A percentile compares a stretch with the other conserved stretches of the same genome.
Conservation (phyloP, 2,329 filamentous ascomycete genomes). For the Cordyceps cateniannulata region DNA sequence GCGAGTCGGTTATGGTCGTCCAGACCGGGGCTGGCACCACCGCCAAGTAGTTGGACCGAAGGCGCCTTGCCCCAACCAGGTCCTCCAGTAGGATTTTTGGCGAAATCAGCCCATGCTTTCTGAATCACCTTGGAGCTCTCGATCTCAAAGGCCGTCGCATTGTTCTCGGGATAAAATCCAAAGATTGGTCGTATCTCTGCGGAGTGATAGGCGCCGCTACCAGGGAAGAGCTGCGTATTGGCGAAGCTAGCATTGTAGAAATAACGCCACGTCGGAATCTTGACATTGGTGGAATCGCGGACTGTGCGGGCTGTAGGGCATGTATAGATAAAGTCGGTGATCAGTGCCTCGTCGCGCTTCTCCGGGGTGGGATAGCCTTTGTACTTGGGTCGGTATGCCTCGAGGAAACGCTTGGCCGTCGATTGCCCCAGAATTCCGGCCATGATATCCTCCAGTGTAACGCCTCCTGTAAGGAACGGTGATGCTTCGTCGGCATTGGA, state of each 20-base stretch:
- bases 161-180: slow-evolving; percentile 24
- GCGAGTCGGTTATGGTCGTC: not conserved
- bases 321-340: slow-evolving; percentile 18
- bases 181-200: slow-evolving; percentile 39
- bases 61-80: slow-evolving; percentile 22
- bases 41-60: slow-evolving; percentile 20
- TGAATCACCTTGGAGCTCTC: slow-evolving; percentile 20
- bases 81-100: slow-evolving; percentile 20
- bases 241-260: slow-evolving; percentile 42
- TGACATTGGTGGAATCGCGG: slow-evolving; percentile 25
- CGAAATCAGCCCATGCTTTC: slow-evolving; percentile 24
- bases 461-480: not conserved
- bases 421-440: not conserved
- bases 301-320: slow-evolving; percentile 21
- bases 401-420: not conserved
- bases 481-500: slow-evolving; percentile 10
- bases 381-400: not conserved
- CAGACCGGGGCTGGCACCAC: slow-evolving; percentile 15
- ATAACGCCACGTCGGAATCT: slow-evolving; percentile 37
- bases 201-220: slow-evolving; percentile 39
- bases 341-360: slow-evolving; percentile 17
- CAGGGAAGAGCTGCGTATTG: slow-evolving; percentile 34
- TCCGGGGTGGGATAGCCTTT: not conserved
- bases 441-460: not conserved
- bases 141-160: slow-evolving; percentile 17